Evolutionary conservation across 495 filamentous ascomycete species (phyloP).

Genomic region (Poronia punctata): DNA sequence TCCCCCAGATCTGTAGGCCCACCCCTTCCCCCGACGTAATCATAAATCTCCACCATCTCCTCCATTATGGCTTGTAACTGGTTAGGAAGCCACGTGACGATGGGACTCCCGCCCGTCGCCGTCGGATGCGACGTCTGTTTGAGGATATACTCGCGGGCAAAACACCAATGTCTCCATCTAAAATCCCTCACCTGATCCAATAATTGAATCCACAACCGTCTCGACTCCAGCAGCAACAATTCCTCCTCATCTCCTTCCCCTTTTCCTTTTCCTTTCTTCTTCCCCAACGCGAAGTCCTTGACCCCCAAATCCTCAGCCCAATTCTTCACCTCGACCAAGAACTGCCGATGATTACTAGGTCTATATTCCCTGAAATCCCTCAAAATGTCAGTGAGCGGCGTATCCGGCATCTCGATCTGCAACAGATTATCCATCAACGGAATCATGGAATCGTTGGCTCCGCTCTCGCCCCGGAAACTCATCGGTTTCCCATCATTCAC

Average conservation of each 20-base stretch:
- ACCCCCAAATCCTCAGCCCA: slow-evolving; percentile 49
- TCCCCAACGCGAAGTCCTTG: slow-evolving; percentile 54
- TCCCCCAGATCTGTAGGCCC: slow-evolving; percentile 24
- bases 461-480: slow-evolving; percentile 77
- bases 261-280: too few relatives aligned
- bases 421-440: slow-evolving; percentile 80
- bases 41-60: slow-evolving; percentile 61
- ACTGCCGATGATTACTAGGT: slow-evolving; percentile 76
- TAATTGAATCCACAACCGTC: slow-evolving; percentile 57
- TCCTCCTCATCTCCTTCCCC: too few relatives aligned
- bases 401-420: slow-evolving; percentile 71
- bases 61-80: slow-evolving; percentile 71
- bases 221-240: slow-evolving; percentile 30
- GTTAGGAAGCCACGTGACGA: slow-evolving; percentile 86
- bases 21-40: slow-evolving; percentile 36
- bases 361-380: slow-evolving; percentile 81
- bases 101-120: slow-evolving; percentile 85
- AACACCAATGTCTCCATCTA: slow-evolving; percentile 90
- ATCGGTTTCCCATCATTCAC: slow-evolving; percentile 59
- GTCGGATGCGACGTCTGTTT: slow-evolving; percentile 75
- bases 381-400: slow-evolving; percentile 77
- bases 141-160: slow-evolving; percentile 90
- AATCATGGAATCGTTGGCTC: slow-evolving; percentile 84
- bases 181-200: slow-evolving; percentile 85
- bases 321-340: slow-evolving; percentile 62